Base-by-base conservation (phyloP, 176 grass and related monocot species). In the Oropetium thomaeum region DNA sequence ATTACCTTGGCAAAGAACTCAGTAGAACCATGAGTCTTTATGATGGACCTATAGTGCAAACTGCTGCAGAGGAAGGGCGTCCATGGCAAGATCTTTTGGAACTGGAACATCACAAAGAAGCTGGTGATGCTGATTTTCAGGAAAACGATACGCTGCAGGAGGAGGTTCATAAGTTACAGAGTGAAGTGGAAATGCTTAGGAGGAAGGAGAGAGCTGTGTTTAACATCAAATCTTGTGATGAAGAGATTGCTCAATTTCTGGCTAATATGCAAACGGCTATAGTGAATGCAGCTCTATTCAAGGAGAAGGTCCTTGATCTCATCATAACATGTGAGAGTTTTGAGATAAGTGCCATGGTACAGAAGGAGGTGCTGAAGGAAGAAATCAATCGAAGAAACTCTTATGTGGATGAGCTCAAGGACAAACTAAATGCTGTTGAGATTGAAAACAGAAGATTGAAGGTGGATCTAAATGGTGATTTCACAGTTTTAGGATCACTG, bases 321-420 rank as follows among this genome's bases (percentile, higher is more conserved):
- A 88, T 83, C 4, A 81, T 88, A 76, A 81, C 82, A 49, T 99
- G 96, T 5, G 91, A 99, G 76, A 90, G 82, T 67, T 92, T 95
- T 73, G 90, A 95, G 82, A 95, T 92, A 73, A 87, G 87, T 76
- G 73, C 71, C 4, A 88, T 92, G 91, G 81, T 92, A 45, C 89
- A 95, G 45, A 95, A 76, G 73, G 84, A 94, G 76, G 91, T 92
- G 38, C 72, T 98, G 45, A 89, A 94, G 68, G 91, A 99, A 79
- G 91, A 99, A 71, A 87, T 94, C 70, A 91, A 65, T 73, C 75
- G 42, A 75, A 89, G 87, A 42, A 94, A 92, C 78, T 89, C 77
- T 0, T 88, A 83, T 80, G 84, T 95, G 28, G 78, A 90, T 37
- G 89, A 86, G 68, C 83, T 99, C 65, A 90, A 90, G 67, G 83